phyloP scores from a whole-genome alignment of 495 filamentous ascomycete species.

The Aspergillus asperescens region DNA sequence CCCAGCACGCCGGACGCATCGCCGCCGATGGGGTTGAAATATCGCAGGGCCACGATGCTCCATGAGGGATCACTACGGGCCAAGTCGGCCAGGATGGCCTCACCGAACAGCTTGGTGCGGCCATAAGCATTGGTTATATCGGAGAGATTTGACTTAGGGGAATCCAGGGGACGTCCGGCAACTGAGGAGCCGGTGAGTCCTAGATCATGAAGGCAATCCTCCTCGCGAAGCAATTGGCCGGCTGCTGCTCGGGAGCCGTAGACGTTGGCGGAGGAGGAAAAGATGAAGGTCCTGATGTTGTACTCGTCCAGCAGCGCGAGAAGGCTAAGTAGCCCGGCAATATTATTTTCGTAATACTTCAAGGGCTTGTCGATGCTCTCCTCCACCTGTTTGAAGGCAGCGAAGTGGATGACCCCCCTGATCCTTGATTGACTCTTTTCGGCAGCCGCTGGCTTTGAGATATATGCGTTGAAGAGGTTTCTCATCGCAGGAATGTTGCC shows the following conservation, averaged over 20 bases:
- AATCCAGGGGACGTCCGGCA: no score
- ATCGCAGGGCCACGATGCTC: slow-evolving; percentile 55
- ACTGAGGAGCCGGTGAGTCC: no score
- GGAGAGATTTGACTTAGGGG: no score
- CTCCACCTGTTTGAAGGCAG: slow-evolving; percentile 52
- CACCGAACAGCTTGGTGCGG: slow-evolving; percentile 58
- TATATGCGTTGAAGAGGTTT: slow-evolving; percentile 19
- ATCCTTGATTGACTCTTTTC: no score
- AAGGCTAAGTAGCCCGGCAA: slow-evolving; percentile 54
- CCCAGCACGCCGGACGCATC: slow-evolving; percentile 56
- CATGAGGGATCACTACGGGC: slow-evolving; percentile 50
- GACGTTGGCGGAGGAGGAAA: slow-evolving; percentile 59
- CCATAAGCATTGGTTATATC: slow-evolving; percentile 60
- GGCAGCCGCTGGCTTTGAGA: no score
- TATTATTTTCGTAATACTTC: slow-evolving; percentile 60
- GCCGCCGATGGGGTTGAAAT: slow-evolving; percentile 64
- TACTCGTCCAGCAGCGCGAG: slow-evolving; percentile 46
- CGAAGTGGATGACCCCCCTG: slow-evolving; percentile 57
- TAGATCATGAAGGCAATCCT: slow-evolving; percentile 52
- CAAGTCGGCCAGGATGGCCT: slow-evolving; percentile 55
- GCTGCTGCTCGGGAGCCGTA: slow-evolving; percentile 49
- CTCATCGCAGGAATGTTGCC: slow-evolving; percentile 38
- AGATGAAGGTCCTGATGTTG: slow-evolving; percentile 57
- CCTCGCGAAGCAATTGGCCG: slow-evolving; percentile 48
- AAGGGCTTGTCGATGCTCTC: slow-evolving; percentile 50